Evolutionary conservation across 768 basidiomycete genomes (phyloP), one percentile per base, ranked within the genome.

Genomic region (Cystobasidium tubakii): DNA sequence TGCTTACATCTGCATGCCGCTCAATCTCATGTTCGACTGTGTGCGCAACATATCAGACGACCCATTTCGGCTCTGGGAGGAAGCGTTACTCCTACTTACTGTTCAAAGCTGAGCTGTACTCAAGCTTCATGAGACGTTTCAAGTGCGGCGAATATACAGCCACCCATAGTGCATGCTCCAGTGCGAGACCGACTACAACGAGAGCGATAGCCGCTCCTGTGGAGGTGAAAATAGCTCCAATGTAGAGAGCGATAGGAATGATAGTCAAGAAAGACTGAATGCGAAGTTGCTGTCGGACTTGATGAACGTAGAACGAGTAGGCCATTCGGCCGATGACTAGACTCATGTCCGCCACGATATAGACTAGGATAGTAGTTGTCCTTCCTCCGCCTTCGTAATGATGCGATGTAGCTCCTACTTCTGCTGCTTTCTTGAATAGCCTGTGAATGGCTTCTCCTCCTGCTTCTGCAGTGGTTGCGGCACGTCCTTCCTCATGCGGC

Each of bases 221-320:
- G 27, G 57, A 60, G 21, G 57, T 60, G 33, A 60, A 60, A 21
- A 60, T 60, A 34, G 57, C 57, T 21, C 29, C 57, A 29, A 60
- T 60, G 27, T 60, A 60, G 33, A 60, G 57, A 9, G 57, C 57
- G 23, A 60, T 60, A 29, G 57, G 57, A 27, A 60, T 34, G 6
- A 60, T 60, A 60, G 57, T 60, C 6, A 60, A 21, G 10, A 23
- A 12, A 29, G 57, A 60, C 21, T 60, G 57, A 7, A 60, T 34
- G 13, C 57, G 57, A 15, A 60, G 33, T 23, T 60, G 57, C 23
- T 34, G 57, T 15, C 57, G 4, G 33, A 60, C 57, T 60, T 60
- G 57, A 60, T 60, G 57, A 60, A 60, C 57, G 57, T 60, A 60
- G 57, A 60, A 60, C 4, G 57, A 60, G 33, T 60, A 60, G 15